phyloP scores from a whole-genome alignment of 768 basidiomycete genomes.

The Tylopilus felleus region DNA sequence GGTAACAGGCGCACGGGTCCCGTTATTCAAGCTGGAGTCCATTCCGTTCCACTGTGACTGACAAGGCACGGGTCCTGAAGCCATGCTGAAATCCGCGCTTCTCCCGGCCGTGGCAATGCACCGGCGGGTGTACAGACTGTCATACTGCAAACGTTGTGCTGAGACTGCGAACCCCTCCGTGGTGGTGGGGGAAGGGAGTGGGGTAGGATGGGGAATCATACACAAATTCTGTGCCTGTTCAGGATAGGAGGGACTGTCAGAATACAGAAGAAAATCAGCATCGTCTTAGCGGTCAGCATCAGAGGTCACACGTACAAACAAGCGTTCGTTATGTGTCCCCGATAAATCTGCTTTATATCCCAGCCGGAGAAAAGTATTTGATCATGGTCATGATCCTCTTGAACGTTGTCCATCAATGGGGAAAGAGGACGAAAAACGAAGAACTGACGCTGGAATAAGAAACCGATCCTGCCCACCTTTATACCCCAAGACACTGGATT shows the following conservation, averaged over 20 bases:
- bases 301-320: constrained; percentile 1
- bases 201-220: neutral
- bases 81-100: neutral
- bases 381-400: neutral
- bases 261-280: neutral
- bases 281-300: neutral
- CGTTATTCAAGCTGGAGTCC: neutral
- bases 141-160: neutral
- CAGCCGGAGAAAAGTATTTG: neutral
- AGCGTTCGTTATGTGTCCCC: neutral
- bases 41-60: neutral
- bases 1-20: neutral
- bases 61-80: neutral
- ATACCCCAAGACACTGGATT: neutral
- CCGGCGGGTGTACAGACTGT: neutral
- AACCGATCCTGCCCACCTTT: neutral
- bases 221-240: neutral
- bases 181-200: neutral
- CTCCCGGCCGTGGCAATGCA: neutral
- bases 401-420: too few relatives aligned
- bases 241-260: neutral
- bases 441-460: neutral
- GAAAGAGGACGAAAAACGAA: neutral
- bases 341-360: neutral
- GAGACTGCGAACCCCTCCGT: neutral